phyloP scores from a whole-genome alignment of 306 rosid genomes.

The Nissolia schottii region DNA sequence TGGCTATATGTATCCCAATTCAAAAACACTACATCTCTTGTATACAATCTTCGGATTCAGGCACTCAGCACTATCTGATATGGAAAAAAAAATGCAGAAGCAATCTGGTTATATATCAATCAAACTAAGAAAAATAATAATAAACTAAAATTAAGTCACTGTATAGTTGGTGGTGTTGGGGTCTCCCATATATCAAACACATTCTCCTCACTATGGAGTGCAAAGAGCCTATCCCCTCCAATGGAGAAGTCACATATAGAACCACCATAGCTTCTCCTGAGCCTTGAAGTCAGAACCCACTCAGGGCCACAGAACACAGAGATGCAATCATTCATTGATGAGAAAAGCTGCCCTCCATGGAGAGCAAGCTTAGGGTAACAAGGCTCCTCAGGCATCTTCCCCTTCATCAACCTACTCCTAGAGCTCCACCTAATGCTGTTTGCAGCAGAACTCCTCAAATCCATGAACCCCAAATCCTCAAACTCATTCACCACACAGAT shows the following conservation, averaged over 20 bases:
- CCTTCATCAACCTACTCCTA: slow-evolving; percentile 77
- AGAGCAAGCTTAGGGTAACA: slow-evolving; percentile 88
- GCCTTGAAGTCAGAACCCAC: slow-evolving; percentile 84
- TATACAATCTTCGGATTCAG: slow-evolving; percentile 18
- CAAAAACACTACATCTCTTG: slow-evolving; percentile 23
- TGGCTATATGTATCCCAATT: not conserved
- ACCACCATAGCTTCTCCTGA: slow-evolving; percentile 76
- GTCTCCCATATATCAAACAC: slow-evolving; percentile 98
- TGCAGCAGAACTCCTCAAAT: slow-evolving; percentile 58
- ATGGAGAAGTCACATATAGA: slow-evolving; percentile 93
- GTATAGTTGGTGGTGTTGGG: slow-evolving; percentile 55
- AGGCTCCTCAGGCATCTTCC: slow-evolving; percentile 86
- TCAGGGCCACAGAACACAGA: slow-evolving; percentile 93
- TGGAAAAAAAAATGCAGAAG: slow-evolving; percentile 20
- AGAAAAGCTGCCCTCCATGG: slow-evolving; percentile 87
- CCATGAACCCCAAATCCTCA: slow-evolving; percentile 92
- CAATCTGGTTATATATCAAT: slow-evolving; percentile 16
- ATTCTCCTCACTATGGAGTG: slow-evolving; percentile 90
- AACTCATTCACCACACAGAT: slow-evolving; percentile 93
- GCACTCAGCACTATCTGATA: slow-evolving; percentile 12
- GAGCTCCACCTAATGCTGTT: slow-evolving; percentile 86
- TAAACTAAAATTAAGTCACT: slow-evolving; percentile 13
- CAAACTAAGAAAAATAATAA: slow-evolving; percentile 12
- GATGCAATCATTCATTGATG: slow-evolving; percentile 89
- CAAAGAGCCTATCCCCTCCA: slow-evolving; percentile 92